Percentiles rank a stretch among this genome's conserved stretches.
These are phyloP conservation scores for Rhexocercosporidium sp. DNA, from an alignment of 2,329 filamentous ascomycete genomes.

Conservation along the genomic window DNA sequence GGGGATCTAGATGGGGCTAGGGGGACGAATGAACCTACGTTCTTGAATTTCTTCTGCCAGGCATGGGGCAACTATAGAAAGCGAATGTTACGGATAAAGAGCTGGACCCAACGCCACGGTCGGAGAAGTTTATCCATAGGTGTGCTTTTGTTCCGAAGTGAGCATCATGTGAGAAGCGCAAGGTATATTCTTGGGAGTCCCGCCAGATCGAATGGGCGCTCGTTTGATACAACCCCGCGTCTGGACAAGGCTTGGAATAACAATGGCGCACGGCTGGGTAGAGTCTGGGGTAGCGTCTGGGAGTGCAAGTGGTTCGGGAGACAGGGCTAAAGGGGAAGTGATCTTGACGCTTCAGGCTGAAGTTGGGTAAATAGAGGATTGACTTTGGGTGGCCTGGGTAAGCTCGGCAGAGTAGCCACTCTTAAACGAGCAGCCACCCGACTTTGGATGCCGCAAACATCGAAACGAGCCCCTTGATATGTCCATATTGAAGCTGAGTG, in stretches of 20 bases:
- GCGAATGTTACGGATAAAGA: slow-evolving; percentile 12
- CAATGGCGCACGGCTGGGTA: background rate
- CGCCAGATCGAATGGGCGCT: slow-evolving; percentile 13
- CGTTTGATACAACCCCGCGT: slow-evolving; percentile 14
- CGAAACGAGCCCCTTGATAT: slow-evolving; percentile 10
- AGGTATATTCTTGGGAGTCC: background rate
- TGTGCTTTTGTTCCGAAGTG: slow-evolving; percentile 7
- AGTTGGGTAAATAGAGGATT: slow-evolving; percentile 9
- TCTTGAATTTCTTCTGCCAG: background rate
- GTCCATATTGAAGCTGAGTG: slow-evolving; percentile 8
- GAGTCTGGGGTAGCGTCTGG: slow-evolving; percentile 6
- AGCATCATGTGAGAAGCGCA: slow-evolving; percentile 17
- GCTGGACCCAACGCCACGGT: slow-evolving; percentile 19
- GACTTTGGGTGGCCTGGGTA: background rate
- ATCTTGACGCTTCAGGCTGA: slow-evolving; percentile 12
- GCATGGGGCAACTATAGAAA: background rate
- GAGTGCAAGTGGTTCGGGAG: background rate
- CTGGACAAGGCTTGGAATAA: background rate
- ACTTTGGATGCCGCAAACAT: background rate
- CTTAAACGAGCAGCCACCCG: background rate
- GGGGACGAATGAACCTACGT: background rate
- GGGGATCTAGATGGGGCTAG: background rate
- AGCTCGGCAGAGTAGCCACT: slow-evolving; percentile 1
- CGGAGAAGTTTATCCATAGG: slow-evolving; percentile 13
- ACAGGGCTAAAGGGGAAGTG: slow-evolving; percentile 7